phyloP scores from a whole-genome alignment of 2,329 filamentous ascomycete species.

The Colletotrichum incanum region DNA sequence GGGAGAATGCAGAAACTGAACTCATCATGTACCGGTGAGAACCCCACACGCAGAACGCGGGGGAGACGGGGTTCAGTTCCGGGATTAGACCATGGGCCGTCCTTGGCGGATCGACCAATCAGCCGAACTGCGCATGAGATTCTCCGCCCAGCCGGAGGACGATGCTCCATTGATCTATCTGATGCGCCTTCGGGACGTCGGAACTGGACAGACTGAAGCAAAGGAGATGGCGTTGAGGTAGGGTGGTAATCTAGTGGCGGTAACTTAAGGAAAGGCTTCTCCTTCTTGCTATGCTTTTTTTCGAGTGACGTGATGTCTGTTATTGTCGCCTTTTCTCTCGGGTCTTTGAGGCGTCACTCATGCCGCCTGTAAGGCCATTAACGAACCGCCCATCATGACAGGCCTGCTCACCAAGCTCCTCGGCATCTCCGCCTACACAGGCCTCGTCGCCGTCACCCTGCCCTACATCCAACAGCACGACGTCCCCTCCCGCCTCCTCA shows the following conservation, averaged over 20 bases:
- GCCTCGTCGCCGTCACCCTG: slow-evolving; percentile 31
- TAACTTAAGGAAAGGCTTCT: neutral
- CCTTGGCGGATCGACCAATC: slow-evolving; percentile 22
- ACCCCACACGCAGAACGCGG: neutral
- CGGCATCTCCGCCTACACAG: slow-evolving; percentile 35
- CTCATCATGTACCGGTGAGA: neutral
- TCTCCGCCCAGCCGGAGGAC: slow-evolving; percentile 39
- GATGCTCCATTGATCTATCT: slow-evolving; percentile 41
- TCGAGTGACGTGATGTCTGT: neutral
- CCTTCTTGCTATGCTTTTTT: neutral
- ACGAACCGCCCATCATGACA: slow-evolving; percentile 15
- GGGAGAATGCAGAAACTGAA: no score
- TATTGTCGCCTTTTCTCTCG: neutral
- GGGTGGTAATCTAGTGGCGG: neutral
- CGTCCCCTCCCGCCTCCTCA: neutral
- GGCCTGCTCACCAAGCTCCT: slow-evolving; percentile 26
- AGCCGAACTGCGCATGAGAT: slow-evolving; percentile 19
- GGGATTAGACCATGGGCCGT: slow-evolving; percentile 5
- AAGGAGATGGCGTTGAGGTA: no score
- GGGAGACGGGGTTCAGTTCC: slow-evolving; percentile 6
- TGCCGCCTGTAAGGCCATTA: neutral
- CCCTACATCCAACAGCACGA: slow-evolving; percentile 28
- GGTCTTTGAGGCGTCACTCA: neutral
- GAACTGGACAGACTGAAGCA: neutral
- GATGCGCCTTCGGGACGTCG: slow-evolving; percentile 13